phyloP scores from a whole-genome alignment of 179 eudicot species.

The Patellifolia procumbens region DNA sequence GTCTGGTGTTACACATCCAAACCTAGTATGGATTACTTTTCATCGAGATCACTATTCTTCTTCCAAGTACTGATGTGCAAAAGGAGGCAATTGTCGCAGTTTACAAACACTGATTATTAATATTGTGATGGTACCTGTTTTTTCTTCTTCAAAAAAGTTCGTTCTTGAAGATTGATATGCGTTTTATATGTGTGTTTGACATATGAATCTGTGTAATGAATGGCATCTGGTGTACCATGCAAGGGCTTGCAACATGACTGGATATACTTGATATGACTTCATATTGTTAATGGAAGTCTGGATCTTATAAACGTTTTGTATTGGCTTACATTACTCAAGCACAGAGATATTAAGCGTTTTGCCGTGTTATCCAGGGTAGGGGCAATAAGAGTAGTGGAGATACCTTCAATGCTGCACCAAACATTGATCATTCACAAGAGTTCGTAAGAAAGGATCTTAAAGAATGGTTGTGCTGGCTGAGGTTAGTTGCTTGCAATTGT shows the following conservation, averaged over 20 bases:
- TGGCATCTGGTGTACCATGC: not conserved
- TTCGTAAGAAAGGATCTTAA: conserved; percentile 89
- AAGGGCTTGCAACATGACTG: not conserved
- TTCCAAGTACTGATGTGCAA: not conserved
- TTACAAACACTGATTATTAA: not conserved
- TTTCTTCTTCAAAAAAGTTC: not conserved
- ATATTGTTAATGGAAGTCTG: not conserved
- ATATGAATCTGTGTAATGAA: not conserved
- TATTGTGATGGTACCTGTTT: not conserved
- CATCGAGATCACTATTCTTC: not conserved
- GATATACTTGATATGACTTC: not conserved
- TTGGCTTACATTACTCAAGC: not conserved
- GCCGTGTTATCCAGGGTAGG: conserved; percentile 66
- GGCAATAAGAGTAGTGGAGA: conserved; percentile 99
- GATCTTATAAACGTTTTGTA: not conserved
- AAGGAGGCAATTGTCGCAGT: not conserved
- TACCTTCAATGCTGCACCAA: conserved; percentile 98
- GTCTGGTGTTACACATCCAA: not conserved
- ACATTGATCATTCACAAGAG: conserved; percentile 98
- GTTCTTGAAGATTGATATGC: not conserved
- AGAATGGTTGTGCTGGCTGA: conserved; percentile 90
- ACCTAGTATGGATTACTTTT: not conserved
- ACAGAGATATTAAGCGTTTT: not conserved
- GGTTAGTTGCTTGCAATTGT: conserved; percentile 45
- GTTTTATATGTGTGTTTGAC: not conserved